Base-by-base conservation (phyloP, 2,329 filamentous ascomycete genomes). In the Phaeoacremonium minimum region DNA sequence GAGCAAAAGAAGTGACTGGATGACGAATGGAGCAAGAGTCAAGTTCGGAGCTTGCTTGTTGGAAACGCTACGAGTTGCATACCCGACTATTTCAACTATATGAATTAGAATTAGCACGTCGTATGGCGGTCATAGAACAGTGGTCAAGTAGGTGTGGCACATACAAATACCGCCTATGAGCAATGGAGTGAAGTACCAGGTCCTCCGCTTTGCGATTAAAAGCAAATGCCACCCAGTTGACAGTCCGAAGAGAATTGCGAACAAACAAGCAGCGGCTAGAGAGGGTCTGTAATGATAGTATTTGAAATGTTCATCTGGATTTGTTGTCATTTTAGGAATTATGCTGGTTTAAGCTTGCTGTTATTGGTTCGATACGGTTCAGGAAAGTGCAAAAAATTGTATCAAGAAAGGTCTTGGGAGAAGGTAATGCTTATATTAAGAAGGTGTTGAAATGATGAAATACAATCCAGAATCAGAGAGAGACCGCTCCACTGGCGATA, bases 101-200 rank as follows among this genome's bases (percentile, higher is more conserved):
- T 9, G 16, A 17, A 2, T 12, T 9, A 16, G 12, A 3, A n/a
- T 26, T 26, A 26, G 22, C 22, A 26, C 9, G 22, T 26, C 9
- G n/a, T 26, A 9, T 26, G 22, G 22, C 22, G n/a, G n/a, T 9
- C 9, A 26, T 26, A 26, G 22, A n/a, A 9, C 22, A 26, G 22
- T 26, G 9, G 9, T 26, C 22, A 9, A 26, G 9, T 26, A 9
- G 22, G 2, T 26, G 9, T n/a, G n/a, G 22, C 22, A 53, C 57
- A 49, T 57, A 74, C 70, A 72, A 13, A 65, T 37, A 14, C 67
- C 66, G 13, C 72, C 72, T n/a, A 76, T 50, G 6, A 69, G 43
- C 30, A 77, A 69, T 0, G 73, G 66, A 3, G 69, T 64, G 46
- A 73, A 67, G 49, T 70, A 76, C 66, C 67, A 74, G 2, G 66